A percentile compares a stretch with the other conserved stretches of the same genome.
phyloP scores from a whole-genome alignment of 768 basidiomycete genomes.

The Suillus placidus region DNA sequence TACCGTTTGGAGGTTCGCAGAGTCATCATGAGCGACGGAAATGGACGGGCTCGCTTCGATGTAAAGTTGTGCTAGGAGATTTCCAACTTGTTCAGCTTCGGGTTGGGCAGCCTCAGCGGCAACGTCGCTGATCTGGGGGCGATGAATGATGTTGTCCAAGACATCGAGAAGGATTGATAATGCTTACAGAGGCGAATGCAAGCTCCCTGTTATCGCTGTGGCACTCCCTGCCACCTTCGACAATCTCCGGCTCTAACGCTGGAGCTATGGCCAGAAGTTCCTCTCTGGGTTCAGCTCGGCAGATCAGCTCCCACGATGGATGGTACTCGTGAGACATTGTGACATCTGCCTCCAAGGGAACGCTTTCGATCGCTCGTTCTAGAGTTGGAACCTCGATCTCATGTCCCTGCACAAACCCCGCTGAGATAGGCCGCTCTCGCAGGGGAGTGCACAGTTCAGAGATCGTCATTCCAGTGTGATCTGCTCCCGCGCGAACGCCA shows the following conservation, averaged over 20 bases:
- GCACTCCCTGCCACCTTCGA: neutral
- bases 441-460: neutral
- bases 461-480: neutral
- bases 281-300: neutral
- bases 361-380: neutral
- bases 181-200: neutral
- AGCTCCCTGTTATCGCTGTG: neutral
- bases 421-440: neutral
- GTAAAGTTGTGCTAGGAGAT: neutral
- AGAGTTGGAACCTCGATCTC: neutral
- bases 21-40: neutral
- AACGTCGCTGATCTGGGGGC: neutral
- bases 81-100: constrained; percentile 1
- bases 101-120: neutral
- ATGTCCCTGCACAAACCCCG: neutral
- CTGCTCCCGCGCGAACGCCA: neutral
- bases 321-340: neutral
- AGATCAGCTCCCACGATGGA: neutral
- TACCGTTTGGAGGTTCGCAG: neutral
- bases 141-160: neutral
- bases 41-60: neutral
- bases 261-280: neutral
- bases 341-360: neutral
- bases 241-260: neutral
- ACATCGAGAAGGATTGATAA: neutral